These are phyloP conservation scores for Boletus rubescentipes DNA, from an alignment of 768 basidiomycete species.

Conservation along the genomic window DNA sequence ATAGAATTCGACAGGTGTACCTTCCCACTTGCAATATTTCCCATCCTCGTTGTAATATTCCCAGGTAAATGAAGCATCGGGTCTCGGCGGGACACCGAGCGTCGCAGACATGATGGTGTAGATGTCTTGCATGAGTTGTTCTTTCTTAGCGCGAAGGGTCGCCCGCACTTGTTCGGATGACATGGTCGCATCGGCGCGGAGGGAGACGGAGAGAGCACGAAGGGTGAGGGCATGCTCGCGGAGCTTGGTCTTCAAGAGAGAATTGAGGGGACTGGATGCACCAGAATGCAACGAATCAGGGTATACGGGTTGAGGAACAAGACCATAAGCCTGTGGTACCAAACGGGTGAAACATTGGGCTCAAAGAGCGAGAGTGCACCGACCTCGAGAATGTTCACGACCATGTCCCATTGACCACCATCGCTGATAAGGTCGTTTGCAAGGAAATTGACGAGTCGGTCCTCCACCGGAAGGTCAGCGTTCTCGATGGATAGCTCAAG, in stretches of 20 bases:
- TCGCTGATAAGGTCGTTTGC: constrained; percentile 79
- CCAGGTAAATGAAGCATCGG: constrained; percentile 74
- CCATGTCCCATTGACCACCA: constrained; percentile 97
- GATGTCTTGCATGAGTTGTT: constrained; percentile 78
- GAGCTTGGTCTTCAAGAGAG: constrained; percentile 83
- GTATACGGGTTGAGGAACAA: constrained; percentile 79
- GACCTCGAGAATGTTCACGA: constrained; percentile 61
- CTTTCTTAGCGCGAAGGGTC: constrained; percentile 78
- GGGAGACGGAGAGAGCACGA: constrained; percentile 56
- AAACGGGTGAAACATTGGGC: constrained; percentile 29
- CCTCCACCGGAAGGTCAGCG: constrained; percentile 75
- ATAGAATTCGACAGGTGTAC: constrained; percentile 82
- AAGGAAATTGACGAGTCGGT: constrained; percentile 78
- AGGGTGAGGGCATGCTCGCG: constrained; percentile 88
- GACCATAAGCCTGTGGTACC: constrained; percentile 64
- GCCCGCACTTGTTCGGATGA: constrained; percentile 47
- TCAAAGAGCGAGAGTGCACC: constrained; percentile 2
- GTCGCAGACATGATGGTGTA: constrained; percentile 84
- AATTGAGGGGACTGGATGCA: constrained; percentile 68
- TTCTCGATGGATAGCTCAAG: constrained; percentile 85
- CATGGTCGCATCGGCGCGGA: constrained; percentile 45
- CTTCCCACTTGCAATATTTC: constrained; percentile 71
- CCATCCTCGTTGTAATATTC: constrained; percentile 85
- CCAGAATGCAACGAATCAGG: constrained; percentile 87
- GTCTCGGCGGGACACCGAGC: constrained; percentile 80